Evolutionary conservation across 2,329 filamentous ascomycete genomes (phyloP).

Genomic region (Nemania diffusa): DNA sequence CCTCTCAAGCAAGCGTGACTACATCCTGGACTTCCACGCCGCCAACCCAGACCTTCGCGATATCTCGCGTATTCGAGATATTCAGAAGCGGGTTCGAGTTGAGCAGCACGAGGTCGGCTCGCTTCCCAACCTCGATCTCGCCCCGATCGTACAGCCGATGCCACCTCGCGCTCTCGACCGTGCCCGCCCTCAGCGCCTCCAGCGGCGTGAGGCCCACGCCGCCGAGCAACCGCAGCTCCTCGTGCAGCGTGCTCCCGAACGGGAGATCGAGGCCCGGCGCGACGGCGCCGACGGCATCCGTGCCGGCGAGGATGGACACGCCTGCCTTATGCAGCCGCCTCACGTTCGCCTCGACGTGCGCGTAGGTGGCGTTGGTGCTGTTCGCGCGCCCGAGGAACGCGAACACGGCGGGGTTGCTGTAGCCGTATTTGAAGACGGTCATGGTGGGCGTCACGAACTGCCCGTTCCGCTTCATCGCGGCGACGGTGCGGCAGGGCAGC

Average conservation of each 20-base stretch:
- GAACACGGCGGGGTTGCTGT: constrained; percentile 35
- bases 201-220: constrained; percentile 41
- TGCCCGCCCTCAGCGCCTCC: constrained; percentile 45
- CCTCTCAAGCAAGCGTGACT: background rate
- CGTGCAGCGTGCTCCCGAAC: constrained; percentile 42
- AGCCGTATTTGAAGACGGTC: constrained; percentile 43
- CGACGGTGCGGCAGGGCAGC: constrained; percentile 28
- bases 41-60: constrained; percentile 44
- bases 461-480: constrained; percentile 34
- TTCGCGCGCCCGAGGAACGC: constrained; percentile 36
- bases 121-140: constrained; percentile 40
- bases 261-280: constrained; percentile 37
- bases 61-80: constrained; percentile 44
- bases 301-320: constrained; percentile 48
- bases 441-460: constrained; percentile 43
- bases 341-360: constrained; percentile 62
- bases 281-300: constrained; percentile 42
- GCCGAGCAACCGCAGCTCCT: constrained; percentile 45
- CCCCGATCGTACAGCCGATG: constrained; percentile 45
- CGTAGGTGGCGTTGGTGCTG: constrained; percentile 34
- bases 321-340: constrained; percentile 42
- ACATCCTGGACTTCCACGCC: constrained; percentile 37
- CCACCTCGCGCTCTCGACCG: constrained; percentile 37
- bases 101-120: constrained; percentile 47
- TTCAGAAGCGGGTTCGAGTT: constrained; percentile 43